These are phyloP conservation scores for Colletotrichum godetiae DNA, from an alignment of 2,329 filamentous ascomycete genomes.

Conservation along the genomic window DNA sequence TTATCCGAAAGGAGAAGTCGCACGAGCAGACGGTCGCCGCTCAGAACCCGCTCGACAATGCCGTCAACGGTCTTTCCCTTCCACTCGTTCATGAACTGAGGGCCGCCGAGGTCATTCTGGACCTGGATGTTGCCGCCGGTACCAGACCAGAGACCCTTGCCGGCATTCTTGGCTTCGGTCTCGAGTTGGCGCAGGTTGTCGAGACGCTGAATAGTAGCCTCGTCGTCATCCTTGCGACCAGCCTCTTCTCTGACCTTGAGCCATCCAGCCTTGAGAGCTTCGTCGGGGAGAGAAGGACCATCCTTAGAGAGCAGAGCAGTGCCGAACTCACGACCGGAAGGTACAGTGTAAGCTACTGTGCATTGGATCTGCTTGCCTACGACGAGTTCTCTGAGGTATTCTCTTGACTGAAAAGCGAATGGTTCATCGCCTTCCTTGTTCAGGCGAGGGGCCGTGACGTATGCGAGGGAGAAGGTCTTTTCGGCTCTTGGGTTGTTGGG, in stretches of 20 bases:
- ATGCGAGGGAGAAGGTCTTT: slow-evolving; percentile 89
- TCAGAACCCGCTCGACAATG: slow-evolving; percentile 90
- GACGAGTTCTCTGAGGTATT: slow-evolving; percentile 85
- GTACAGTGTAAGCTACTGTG: slow-evolving; percentile 87
- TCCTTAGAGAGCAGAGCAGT: slow-evolving; percentile 78
- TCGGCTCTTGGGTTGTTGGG: slow-evolving; percentile 85
- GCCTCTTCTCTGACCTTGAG: slow-evolving; percentile 94
- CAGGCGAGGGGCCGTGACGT: slow-evolving; percentile 88
- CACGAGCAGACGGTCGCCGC: slow-evolving; percentile 89
- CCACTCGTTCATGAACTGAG: slow-evolving; percentile 83
- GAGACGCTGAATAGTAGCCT: slow-evolving; percentile 77
- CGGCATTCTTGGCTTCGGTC: slow-evolving; percentile 79
- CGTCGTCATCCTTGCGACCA: slow-evolving; percentile 88
- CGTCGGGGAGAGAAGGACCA: slow-evolving; percentile 82
- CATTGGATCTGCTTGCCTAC: slow-evolving; percentile 92
- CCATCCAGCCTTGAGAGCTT: slow-evolving; percentile 89
- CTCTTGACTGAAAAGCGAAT: slow-evolving; percentile 93
- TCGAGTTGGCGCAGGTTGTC: slow-evolving; percentile 84
- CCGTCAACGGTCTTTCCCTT: slow-evolving; percentile 88
- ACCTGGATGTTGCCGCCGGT: slow-evolving; percentile 77
- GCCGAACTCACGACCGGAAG: slow-evolving; percentile 90
- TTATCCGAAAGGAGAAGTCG: slow-evolving; percentile 83
- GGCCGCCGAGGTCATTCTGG: slow-evolving; percentile 82
- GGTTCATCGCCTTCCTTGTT: slow-evolving; percentile 91
- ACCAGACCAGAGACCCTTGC: slow-evolving; percentile 84